Conservation (phyloP, 805 yeast genomes). For the Candida vartiovaarae region DNA sequence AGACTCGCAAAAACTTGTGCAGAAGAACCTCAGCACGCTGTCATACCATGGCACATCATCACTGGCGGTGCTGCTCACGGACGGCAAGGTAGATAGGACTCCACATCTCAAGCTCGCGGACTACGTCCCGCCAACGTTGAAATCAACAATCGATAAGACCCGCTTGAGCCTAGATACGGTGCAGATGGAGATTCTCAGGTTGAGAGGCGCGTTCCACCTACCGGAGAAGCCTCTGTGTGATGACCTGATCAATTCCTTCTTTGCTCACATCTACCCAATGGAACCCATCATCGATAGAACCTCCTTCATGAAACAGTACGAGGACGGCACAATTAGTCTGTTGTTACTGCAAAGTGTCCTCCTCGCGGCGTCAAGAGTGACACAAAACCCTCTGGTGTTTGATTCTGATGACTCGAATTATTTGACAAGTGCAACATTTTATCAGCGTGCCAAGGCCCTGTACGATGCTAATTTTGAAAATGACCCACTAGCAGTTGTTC, state of each 20-base stretch:
- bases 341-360: slow-evolving; percentile 62
- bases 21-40: slow-evolving; percentile 17
- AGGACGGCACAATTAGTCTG: slow-evolving; percentile 50
- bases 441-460: slow-evolving; percentile 66
- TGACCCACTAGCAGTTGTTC: slow-evolving; percentile 56
- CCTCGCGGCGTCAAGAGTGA: slow-evolving; percentile 60
- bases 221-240: slow-evolving; percentile 55
- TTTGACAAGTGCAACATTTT: slow-evolving; percentile 50
- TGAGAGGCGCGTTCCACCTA: slow-evolving; percentile 63
- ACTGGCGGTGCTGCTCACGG: slow-evolving; percentile 27
- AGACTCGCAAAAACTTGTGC: slow-evolving; percentile 20
- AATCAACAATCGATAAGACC: slow-evolving; percentile 22
- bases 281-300: slow-evolving; percentile 62
- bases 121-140: slow-evolving; percentile 20
- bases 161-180: slow-evolving; percentile 38
- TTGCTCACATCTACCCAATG: slow-evolving; percentile 57
- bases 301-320: slow-evolving; percentile 51
- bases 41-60: slow-evolving; percentile 51
- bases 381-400: slow-evolving; percentile 42
- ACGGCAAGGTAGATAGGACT: slow-evolving; percentile 1
- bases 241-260: slow-evolving; percentile 55
- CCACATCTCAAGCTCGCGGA: slow-evolving; percentile 16
- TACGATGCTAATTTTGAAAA: slow-evolving; percentile 64
- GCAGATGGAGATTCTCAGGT: slow-evolving; percentile 56
- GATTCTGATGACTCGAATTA: slow-evolving; percentile 41